Percentiles rank a stretch among this genome's conserved stretches.
These are phyloP conservation scores for Blastomyces parvus DNA, from an alignment of 2,329 filamentous ascomycete species.

Conservation along the genomic window DNA sequence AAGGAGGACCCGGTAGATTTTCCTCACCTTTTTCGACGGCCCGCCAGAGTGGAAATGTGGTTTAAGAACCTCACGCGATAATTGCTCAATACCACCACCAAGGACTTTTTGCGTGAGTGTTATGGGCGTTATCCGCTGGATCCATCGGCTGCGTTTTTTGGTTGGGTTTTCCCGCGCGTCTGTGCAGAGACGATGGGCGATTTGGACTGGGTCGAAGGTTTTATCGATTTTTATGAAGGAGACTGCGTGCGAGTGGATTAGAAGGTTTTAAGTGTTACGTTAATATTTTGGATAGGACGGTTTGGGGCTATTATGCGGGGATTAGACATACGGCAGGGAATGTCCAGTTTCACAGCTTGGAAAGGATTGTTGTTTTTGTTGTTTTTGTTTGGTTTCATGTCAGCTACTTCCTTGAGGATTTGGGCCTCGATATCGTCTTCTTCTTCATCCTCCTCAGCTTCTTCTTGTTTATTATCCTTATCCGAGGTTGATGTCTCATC, in stretches of 20 bases:
- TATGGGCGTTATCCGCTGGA: constrained; percentile 53
- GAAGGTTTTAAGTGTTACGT: constrained; percentile 12
- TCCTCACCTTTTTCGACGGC: constrained; percentile 43
- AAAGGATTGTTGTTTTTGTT: constrained; percentile 40
- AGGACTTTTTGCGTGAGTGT: constrained; percentile 49
- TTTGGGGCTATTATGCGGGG: neutral
- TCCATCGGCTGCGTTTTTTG: constrained; percentile 47
- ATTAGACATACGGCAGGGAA: constrained; percentile 35
- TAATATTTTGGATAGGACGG: constrained; percentile 18
- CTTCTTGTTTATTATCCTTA: constrained; percentile 14
- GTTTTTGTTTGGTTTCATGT: constrained; percentile 37
- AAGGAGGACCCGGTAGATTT: constrained; percentile 6
- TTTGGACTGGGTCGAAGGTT: constrained; percentile 50
- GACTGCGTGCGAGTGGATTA: constrained; percentile 30
- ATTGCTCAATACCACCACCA: constrained; percentile 47
- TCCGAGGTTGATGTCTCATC: constrained; percentile 11
- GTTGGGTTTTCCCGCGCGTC: constrained; percentile 44
- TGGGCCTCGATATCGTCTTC: constrained; percentile 51
- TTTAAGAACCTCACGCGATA: constrained; percentile 48
- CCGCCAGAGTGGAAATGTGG: constrained; percentile 50
- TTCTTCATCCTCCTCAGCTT: constrained; percentile 23
- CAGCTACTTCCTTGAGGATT: constrained; percentile 49
- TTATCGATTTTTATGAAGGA: constrained; percentile 49
- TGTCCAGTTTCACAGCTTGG: constrained; percentile 44
- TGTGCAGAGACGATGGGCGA: constrained; percentile 50